Evolutionary conservation across 2,329 filamentous ascomycete genomes (phyloP), one percentile per base, ranked within the genome.

Genomic region (Aureobasidium sp.): DNA sequence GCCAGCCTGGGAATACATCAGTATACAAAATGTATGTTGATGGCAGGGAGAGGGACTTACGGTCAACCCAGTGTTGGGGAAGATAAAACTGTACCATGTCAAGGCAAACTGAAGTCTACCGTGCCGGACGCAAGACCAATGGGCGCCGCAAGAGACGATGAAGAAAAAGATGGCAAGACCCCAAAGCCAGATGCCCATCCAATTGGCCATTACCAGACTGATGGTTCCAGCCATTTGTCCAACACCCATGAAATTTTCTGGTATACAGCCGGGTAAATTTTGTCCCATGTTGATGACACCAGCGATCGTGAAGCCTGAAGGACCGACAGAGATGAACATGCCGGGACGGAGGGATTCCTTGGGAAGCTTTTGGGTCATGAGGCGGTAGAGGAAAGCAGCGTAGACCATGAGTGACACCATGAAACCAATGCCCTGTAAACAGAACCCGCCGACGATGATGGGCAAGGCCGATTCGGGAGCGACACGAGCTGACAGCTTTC

Each of bases 321-420:
- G 88, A 29, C 88, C 88, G 24, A 93, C 86, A 1, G 81, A 85
- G 56, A 93, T 88, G 65, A 93, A 93, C 82, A 94, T 89, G 62
- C 85, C 88, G 0, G 88, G 88, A 10, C 88, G 79, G 17, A 88
- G 77, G 37, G 79, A 82, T 63, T 91, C 88, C 52, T 80, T 77
- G 0, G 88, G 88, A 0, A 94, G 74, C 62, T 93, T 93, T 63
- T 91, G 86, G 0, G 88, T 91, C 88, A 93, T 93, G 24, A 94
- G 76, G 25, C 88, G 81, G 65, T 93, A 93, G 45, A 94, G 80
- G 64, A 90, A 93, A 45, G 88, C 86, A 1, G 85, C 81, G 57
- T 89, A 90, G 22, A 94, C 86, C 84, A 90, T 90, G 55, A 91
- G 77, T 0, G 77, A 78, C 38, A 84, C 77, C 58, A 84, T 66